Evolutionary conservation across 83 land plant genomes (phyloP), one percentile per base, ranked within the genome.

Genomic region (Diphasiastrum complanatum): DNA sequence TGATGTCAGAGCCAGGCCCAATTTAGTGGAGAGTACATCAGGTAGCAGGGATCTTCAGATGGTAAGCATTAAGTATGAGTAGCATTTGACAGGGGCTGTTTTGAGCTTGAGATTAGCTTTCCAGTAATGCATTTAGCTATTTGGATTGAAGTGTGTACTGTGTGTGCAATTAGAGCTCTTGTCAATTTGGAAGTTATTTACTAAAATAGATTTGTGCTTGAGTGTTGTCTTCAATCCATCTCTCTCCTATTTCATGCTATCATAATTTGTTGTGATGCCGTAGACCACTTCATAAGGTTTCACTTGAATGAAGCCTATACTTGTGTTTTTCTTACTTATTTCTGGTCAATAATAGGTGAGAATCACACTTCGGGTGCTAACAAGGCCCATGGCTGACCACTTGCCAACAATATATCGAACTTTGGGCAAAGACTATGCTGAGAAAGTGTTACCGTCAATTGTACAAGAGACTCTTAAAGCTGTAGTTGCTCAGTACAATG

Each of bases 401-500:
- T 66, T 91, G 28, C 97, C 97, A 30, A 82, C 93, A 55, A 75
- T 91, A 29, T 91, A 91, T 62, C 76, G 97, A 3, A 77, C 89
- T 0, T 80, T 91, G 55, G 97, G 97, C 33, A 81, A 82, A 60
- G 83, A 91, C 61, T 91, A 82, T 46, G 84, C 82, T 67, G 97
- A 91, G 46, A 80, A 95, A 47, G 97, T 87, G 2, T 68, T 91
- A 59, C 95, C 97, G 25, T 91, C 97, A 30, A 91, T 91, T 35
- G 83, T 87, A 61, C 90, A 91, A 59, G 95, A 91, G 65, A 88
- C 95, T 12, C 40, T 91, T 77, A 91, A 91, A 65, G 84, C 95
- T 65, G 97, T 91, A 47, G 97, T 91, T 41, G 97, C 95, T 40
- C 95, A 87, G 60, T 91, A 91, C 65, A 91, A 91, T 75, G 97